Base-by-base conservation (phyloP, 495 filamentous ascomycete species). In the Penicillium robsamsonii region DNA sequence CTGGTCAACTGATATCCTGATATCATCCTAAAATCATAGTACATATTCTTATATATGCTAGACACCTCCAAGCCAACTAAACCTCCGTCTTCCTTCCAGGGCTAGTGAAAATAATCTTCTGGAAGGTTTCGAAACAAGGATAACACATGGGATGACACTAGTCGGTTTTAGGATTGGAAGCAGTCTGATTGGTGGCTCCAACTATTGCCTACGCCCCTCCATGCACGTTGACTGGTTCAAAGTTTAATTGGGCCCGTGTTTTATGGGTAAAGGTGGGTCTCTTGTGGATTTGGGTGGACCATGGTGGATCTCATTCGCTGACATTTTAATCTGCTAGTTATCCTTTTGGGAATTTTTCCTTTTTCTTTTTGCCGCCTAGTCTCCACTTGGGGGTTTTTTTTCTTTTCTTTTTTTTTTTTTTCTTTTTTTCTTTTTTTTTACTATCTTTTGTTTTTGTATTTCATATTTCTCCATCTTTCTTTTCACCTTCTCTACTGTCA, bases 401-500 rank as follows among this genome's bases (percentile, higher is more conserved):
- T 43, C 15, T 15, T 8, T 45, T 24, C 18, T 31, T 20, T 31
- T 22, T 12, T n/a, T 31, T 42, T 31, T 13, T 53, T 44, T 25
- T 29, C 37, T 27, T 12, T 45, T 31, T 47, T 51, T 43, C 15
- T 15, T 8, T 45, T 24, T 25, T 31, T 20, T 31, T 22, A 15
- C 10, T 43, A 13, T 41, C 37, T 55, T 47, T 37, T 44, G 38
- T 41, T 46, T 48, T 41, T 56, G 41, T 27, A 17, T 30, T 27
- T 45, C 46, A 22, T 22, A 45, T 47, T 33, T 45, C 44, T 46
- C 31, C 38, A 41, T 53, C 29, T 41, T 13, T 57, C 22, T 51
- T 46, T 20, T 8, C 18, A 50, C 33, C 40, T 40, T 22, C 22
- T 22, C 22, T 22, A 22, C 45, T 29, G 10, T 13, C 6, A 0